Conservation (phyloP, 345 rosid species). For the Barbarea vulgaris region DNA sequence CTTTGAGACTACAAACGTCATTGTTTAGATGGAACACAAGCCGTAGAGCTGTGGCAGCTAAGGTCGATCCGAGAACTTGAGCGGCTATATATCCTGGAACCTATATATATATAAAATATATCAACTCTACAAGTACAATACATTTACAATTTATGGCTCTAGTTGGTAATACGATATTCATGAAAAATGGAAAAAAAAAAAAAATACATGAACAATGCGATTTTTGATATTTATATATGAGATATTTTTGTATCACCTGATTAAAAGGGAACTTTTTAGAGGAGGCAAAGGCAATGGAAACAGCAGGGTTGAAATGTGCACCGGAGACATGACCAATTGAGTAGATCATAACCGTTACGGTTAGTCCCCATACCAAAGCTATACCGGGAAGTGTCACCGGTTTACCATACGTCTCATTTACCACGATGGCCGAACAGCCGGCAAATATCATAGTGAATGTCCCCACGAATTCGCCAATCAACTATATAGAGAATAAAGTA, state of each 20-base stretch:
- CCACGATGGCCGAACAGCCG: slow-evolving; percentile 43
- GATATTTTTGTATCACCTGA: slow-evolving; percentile 29
- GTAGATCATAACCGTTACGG: slow-evolving; percentile 47
- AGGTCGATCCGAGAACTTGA: slow-evolving; percentile 28
- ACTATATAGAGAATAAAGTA: slow-evolving; percentile 5
- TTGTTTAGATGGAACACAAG: slow-evolving; percentile 24
- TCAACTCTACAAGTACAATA: background rate
- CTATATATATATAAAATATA: background rate
- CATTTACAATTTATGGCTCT: background rate
- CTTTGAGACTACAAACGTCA: slow-evolving; percentile 31
- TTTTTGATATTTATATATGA: too few relatives aligned
- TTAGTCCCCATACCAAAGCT: slow-evolving; percentile 49
- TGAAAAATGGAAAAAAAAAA: background rate
- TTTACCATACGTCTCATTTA: slow-evolving; percentile 39
- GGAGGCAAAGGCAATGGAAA: slow-evolving; percentile 50
- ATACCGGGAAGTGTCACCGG: slow-evolving; percentile 42
- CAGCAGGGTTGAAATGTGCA: slow-evolving; percentile 62
- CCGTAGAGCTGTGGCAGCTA: slow-evolving; percentile 15
- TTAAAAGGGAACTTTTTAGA: slow-evolving; percentile 42
- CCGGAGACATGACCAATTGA: slow-evolving; percentile 57
- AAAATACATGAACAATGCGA: too few relatives aligned
- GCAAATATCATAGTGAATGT: slow-evolving; percentile 49
- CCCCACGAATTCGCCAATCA: slow-evolving; percentile 55
- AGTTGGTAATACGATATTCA: background rate
- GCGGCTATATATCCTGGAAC: slow-evolving; percentile 33